Conservation (phyloP, 345 rosid genomes). For the Linum usitatissimum region DNA sequence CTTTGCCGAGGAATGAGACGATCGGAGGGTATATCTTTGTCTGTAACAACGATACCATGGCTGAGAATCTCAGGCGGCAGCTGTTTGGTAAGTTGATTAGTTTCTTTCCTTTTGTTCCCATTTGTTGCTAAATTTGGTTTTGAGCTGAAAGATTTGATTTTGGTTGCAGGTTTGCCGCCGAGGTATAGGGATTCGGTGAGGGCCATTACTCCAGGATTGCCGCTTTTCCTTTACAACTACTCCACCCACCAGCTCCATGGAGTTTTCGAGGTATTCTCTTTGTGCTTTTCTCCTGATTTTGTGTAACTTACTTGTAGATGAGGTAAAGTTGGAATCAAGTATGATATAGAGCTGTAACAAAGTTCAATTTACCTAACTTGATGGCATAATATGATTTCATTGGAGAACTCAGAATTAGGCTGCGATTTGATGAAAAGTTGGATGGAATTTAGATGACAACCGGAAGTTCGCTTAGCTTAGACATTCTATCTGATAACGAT, state of each 20-base stretch:
- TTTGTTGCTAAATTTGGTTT: too few species aligned
- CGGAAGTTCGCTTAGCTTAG: background rate
- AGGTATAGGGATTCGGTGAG: constrained; percentile 92
- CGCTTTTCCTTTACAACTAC: constrained; percentile 95
- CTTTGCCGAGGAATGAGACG: constrained; percentile 81
- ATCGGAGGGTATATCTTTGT: constrained; percentile 96
- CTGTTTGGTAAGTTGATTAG: constrained; percentile 57
- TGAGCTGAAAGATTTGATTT: background rate
- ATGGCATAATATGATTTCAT: too few species aligned
- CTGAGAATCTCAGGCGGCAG: constrained; percentile 78
- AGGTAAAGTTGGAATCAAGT: background rate
- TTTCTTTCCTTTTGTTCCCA: background rate
- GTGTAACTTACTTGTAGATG: background rate
- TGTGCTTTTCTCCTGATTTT: background rate
- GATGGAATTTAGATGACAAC: too few species aligned
- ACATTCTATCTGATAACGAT: too few species aligned
- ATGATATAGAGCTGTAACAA: too few species aligned
- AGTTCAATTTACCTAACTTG: too few species aligned
- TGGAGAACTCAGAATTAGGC: background rate
- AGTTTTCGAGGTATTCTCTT: constrained; percentile 56
- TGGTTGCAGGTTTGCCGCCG: constrained; percentile 64
- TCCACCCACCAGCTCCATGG: constrained; percentile 99
- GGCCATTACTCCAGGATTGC: constrained; percentile 95
- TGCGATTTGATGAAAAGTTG: background rate
- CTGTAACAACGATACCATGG: constrained; percentile 99